Percentiles rank a stretch among this genome's conserved stretches.
These are phyloP conservation scores for Isatis tinctoria DNA, from an alignment of 345 rosid genomes.

Conservation along the genomic window DNA sequence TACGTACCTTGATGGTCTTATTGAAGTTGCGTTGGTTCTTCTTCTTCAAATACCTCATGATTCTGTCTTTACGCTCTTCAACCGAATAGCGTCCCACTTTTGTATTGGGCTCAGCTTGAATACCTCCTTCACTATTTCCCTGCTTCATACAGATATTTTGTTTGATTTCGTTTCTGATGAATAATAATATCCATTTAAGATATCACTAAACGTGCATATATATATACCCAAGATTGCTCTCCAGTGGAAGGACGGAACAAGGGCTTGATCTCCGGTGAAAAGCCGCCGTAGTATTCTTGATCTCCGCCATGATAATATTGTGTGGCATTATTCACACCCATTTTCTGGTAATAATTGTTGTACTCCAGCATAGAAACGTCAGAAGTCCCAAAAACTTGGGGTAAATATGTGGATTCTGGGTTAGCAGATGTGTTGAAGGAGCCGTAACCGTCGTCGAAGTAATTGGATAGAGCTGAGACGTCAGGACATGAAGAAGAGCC, in stretches of 20 bases:
- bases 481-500: constrained; percentile 26
- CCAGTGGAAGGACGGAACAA: constrained; percentile 26
- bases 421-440: constrained; percentile 13
- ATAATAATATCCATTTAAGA: not conserved
- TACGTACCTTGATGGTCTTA: constrained; percentile 79
- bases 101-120: constrained; percentile 36
- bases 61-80: constrained; percentile 87
- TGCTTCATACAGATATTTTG: constrained; percentile 7
- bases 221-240: constrained; percentile 46
- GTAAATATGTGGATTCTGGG: constrained; percentile 19
- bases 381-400: constrained; percentile 32
- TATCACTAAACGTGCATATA: not conserved
- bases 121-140: constrained; percentile 42
- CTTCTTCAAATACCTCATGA: constrained; percentile 78
- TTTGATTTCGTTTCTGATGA: not conserved
- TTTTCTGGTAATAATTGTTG: constrained; percentile 25
- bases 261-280: constrained; percentile 47
- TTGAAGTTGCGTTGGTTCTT: constrained; percentile 90
- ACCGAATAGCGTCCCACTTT: constrained; percentile 73
- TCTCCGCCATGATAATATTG: constrained; percentile 35
- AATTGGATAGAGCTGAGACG: constrained; percentile 20
- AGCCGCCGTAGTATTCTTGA: constrained; percentile 45
- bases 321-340: constrained; percentile 25
- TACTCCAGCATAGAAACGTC: constrained; percentile 36
- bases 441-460: constrained; percentile 13